A percentile compares a stretch with the other conserved stretches of the same genome.
Conservation (phyloP, 371 early-diverging fungal species). For the Syncephalastrum contaminatum region DNA sequence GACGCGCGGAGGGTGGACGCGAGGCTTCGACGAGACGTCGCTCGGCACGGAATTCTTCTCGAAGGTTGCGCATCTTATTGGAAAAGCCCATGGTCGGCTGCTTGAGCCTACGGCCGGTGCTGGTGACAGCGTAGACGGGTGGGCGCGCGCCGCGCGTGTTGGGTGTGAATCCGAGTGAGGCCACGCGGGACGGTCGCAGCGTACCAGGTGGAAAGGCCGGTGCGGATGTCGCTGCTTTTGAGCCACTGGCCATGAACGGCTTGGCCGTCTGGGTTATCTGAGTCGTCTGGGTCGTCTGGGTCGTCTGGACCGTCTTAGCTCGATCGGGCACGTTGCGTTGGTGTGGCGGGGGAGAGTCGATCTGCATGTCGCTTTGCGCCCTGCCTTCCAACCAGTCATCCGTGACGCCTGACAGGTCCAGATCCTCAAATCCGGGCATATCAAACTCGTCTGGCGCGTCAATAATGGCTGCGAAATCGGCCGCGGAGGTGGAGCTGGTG, state of each 20-base stretch:
- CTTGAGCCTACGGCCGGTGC: slow-evolving; percentile 35
- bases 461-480: not conserved
- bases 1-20: slow-evolving; percentile 38
- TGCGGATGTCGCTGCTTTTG: not conserved
- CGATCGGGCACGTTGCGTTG: not conserved
- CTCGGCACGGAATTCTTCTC: slow-evolving; percentile 36
- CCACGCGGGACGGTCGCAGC: not conserved
- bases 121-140: slow-evolving; percentile 39
- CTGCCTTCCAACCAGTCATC: slow-evolving; percentile 37
- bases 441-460: slow-evolving; percentile 4
- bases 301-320: not conserved
- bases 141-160: slow-evolving; percentile 10
- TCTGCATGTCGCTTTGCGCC: not conserved
- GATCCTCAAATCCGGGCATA: slow-evolving; percentile 27
- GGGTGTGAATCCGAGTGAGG: slow-evolving; percentile 17
- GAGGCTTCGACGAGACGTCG: slow-evolving; percentile 31
- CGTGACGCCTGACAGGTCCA: slow-evolving; percentile 38
- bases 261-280: not conserved
- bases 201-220: not conserved
- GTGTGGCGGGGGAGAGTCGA: not conserved
- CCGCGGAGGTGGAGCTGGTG: not conserved
- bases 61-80: slow-evolving; percentile 24
- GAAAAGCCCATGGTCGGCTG: slow-evolving; percentile 48
- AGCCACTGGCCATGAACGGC: not conserved
- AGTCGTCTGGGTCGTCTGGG: not conserved